These are phyloP conservation scores for Daldinia childiae DNA, from an alignment of 495 filamentous ascomycete species.

Conservation along the genomic window DNA sequence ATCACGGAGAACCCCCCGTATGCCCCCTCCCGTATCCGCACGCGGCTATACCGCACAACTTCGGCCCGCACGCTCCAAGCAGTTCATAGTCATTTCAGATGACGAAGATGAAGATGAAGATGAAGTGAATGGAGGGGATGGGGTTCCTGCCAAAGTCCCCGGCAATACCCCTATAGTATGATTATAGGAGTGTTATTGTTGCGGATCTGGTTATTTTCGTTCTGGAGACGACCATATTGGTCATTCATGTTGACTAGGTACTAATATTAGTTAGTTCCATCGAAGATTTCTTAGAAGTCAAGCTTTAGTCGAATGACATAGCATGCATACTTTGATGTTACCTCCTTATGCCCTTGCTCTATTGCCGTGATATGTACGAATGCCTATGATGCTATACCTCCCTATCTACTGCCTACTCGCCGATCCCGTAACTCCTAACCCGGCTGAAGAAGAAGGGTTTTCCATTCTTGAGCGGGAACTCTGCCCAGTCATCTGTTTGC, in stretches of 20 bases:
- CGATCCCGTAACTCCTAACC: constrained; percentile 74
- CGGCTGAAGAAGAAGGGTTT: constrained; percentile 88
- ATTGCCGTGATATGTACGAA: background rate
- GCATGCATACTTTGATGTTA: background rate
- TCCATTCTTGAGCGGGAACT: constrained; percentile 84
- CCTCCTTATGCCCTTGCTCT: background rate
- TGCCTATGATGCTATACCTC: background rate
- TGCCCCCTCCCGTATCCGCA: no score
- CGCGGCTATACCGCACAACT: background rate
- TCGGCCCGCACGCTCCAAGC: background rate
- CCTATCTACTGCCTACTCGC: constrained; percentile 39
- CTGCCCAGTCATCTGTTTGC: constrained; percentile 88
- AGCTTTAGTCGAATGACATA: background rate
- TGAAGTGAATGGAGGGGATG: no score
- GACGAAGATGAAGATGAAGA: no score
- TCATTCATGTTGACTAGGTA: no score
- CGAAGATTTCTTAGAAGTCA: background rate
- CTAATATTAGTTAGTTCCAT: background rate
- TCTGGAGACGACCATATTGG: no score
- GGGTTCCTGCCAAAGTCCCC: no score
- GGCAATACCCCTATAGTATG: background rate
- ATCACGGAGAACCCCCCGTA: background rate
- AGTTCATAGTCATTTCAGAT: no score
- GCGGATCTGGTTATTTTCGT: background rate
- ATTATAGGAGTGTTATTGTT: no score